A percentile compares a stretch with the other conserved stretches of the same genome.
These are phyloP conservation scores for Apiotrichum mycotoxinovorans DNA, from an alignment of 1,284 basidiomycete species.

Conservation along the genomic window DNA sequence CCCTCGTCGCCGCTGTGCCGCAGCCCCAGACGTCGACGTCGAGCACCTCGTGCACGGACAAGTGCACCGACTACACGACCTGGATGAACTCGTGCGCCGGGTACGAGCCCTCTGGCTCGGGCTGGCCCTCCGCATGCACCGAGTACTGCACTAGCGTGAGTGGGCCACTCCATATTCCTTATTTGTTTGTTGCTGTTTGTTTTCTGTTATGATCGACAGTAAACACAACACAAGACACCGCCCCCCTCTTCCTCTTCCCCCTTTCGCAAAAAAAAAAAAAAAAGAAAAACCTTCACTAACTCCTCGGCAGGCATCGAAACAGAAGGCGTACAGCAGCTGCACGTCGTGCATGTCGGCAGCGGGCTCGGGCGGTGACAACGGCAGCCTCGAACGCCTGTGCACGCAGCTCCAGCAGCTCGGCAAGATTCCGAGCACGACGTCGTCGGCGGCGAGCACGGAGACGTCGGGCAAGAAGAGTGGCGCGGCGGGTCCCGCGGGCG, in stretches of 20 bases:
- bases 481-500: not conserved
- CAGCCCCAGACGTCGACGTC: not conserved
- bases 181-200: not conserved
- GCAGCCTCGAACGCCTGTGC: conserved; percentile 6
- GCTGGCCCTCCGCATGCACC: conserved; percentile 4
- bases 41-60: conserved; percentile 7
- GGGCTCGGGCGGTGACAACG: conserved; percentile 3
- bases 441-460: not conserved
- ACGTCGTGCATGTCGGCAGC: not conserved
- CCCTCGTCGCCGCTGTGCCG: not conserved
- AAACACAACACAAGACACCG: no score
- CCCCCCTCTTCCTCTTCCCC: no score
- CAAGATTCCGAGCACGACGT: not conserved
- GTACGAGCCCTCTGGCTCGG: conserved; percentile 7
- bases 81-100: conserved; percentile 9
- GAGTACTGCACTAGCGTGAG: conserved; percentile 11
- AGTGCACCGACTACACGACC: conserved; percentile 7
- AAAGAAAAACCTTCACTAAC: no score
- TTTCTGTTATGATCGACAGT: not conserved
- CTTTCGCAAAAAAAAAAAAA: not conserved
- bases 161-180: not conserved
- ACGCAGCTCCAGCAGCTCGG: conserved; percentile 3
- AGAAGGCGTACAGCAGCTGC: conserved; percentile 5
- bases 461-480: not conserved
- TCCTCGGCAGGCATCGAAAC: not conserved